Evolutionary conservation across 768 basidiomycete genomes (phyloP), one percentile per base, ranked within the genome.

Genomic region (Punctularia strigosozonata): DNA sequence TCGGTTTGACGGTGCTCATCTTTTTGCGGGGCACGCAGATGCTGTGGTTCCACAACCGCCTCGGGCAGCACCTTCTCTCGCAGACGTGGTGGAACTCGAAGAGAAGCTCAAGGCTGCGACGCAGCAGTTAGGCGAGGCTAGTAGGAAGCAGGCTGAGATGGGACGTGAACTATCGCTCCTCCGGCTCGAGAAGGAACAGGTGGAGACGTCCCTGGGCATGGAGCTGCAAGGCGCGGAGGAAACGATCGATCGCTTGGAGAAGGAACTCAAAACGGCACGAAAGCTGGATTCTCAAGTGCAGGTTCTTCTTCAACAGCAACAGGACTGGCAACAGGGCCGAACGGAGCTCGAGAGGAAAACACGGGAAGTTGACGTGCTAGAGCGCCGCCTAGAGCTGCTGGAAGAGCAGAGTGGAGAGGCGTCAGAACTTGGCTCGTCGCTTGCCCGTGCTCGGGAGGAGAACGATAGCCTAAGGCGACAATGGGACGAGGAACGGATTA

Each of bases 21-120:
- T 90, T 38, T 89, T 89, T 46, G 84, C 89, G 0, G 87, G 88
- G 0, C 82, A 89, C 46, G 75, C 71, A 3, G 69, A 77, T 31
- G 71, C 83, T 4, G 60, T 82, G 14, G 61, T 81, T 0, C 83
- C 82, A 0, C 59, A 54, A 32, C 50, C 60, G 30, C 61, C 62
- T 22, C 56, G 65, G 30, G 62, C 64, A 3, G 60, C 70, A 1
- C 63, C 68, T 21, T 57, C 69, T 8, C 58, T 66, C 3, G 47
- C 49, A 17, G 73, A 76, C 41, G 57, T 77, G 6, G 41, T 60
- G 12, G 55, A 64, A 4, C 64, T 89, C 15, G 82, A 89, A 48
- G 69, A 71, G 42, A 77, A 75, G 53, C 61, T 88, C 28, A 71
- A 71, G 41, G 70, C 71, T 13, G 75, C 74, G 1, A 74, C 74